phyloP scores from a whole-genome alignment of 179 eudicot genomes.

The Patellifolia procumbens region DNA sequence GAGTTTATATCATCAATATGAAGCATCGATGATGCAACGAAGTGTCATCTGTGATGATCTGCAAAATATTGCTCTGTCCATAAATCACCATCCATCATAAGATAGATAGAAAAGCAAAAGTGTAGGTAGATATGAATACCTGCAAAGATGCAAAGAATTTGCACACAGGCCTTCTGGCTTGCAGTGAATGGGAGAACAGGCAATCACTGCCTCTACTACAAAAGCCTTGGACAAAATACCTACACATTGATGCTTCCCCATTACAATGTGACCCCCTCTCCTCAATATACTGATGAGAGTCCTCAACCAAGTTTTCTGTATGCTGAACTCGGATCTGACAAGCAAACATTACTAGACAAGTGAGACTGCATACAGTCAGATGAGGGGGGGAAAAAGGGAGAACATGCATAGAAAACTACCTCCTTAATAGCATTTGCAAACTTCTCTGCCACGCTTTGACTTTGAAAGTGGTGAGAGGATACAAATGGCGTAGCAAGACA shows the following conservation, averaged over 20 bases:
- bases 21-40: neutral
- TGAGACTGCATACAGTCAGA: constrained; percentile 17
- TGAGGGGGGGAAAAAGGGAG: neutral
- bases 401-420: constrained; percentile 38
- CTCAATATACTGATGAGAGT: constrained; percentile 26
- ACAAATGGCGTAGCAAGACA: constrained; percentile 75
- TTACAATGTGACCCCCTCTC: constrained; percentile 23
- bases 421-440: constrained; percentile 64
- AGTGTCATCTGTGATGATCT: neutral
- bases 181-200: constrained; percentile 65
- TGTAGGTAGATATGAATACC: constrained; percentile 42
- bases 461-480: constrained; percentile 43
- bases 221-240: constrained; percentile 59
- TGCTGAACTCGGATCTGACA: constrained; percentile 59
- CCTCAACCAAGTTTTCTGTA: constrained; percentile 37
- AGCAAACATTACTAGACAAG: constrained; percentile 13
- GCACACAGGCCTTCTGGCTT: constrained; percentile 67
- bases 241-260: constrained; percentile 57
- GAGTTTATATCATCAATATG: neutral
- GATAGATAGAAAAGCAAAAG: no score
- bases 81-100: neutral
- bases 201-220: constrained; percentile 79
- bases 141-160: constrained; percentile 70
- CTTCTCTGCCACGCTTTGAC: constrained; percentile 54
- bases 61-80: constrained; percentile 1